Percentiles rank a stretch among this genome's conserved stretches.
phyloP scores from a whole-genome alignment of 2,329 filamentous ascomycete genomes.

The Fusarium sp. region DNA sequence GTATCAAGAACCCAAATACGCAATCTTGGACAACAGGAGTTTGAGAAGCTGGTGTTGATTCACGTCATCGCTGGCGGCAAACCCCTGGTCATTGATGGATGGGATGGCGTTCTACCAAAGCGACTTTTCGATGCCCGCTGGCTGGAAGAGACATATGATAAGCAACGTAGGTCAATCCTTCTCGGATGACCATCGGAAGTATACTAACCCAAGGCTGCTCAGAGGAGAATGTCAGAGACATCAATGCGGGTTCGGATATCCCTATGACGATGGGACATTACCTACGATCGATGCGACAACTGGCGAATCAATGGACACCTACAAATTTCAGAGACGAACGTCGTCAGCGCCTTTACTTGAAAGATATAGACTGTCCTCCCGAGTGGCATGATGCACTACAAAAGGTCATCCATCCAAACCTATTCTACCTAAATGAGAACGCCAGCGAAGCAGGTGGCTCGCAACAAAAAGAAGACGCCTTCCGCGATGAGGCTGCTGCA shows the following conservation, averaged over 20 bases:
- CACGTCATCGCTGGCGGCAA: conserved; percentile 88
- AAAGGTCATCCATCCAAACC: conserved; percentile 78
- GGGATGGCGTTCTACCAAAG: conserved; percentile 77
- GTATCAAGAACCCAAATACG: conserved; percentile 83
- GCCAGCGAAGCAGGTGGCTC: conserved; percentile 55
- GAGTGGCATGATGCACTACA: conserved; percentile 86
- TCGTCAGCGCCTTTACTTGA: conserved; percentile 89
- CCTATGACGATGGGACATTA: conserved; percentile 92
- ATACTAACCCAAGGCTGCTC: conserved; percentile 31
- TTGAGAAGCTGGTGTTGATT: conserved; percentile 84
- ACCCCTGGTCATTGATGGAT: conserved; percentile 90
- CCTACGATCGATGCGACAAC: conserved; percentile 82
- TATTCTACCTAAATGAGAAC: conserved; percentile 91
- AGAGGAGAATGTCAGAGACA: conserved; percentile 88
- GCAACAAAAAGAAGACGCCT: conserved; percentile 50
- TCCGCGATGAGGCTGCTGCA: conserved; percentile 63
- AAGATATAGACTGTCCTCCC: conserved; percentile 93
- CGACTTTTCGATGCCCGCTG: conserved; percentile 83
- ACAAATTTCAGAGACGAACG: conserved; percentile 81
- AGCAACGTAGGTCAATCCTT: conserved; percentile 69
- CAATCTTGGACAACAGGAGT: conserved; percentile 77
- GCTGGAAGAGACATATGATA: conserved; percentile 81
- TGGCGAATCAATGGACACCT: conserved; percentile 83
- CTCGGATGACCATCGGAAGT: not conserved
- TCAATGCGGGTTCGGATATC: conserved; percentile 76